Evolutionary conservation across 1,284 basidiomycete species (phyloP), one percentile per base, ranked within the genome.

Genomic region (Schizopora paradoxa): DNA sequence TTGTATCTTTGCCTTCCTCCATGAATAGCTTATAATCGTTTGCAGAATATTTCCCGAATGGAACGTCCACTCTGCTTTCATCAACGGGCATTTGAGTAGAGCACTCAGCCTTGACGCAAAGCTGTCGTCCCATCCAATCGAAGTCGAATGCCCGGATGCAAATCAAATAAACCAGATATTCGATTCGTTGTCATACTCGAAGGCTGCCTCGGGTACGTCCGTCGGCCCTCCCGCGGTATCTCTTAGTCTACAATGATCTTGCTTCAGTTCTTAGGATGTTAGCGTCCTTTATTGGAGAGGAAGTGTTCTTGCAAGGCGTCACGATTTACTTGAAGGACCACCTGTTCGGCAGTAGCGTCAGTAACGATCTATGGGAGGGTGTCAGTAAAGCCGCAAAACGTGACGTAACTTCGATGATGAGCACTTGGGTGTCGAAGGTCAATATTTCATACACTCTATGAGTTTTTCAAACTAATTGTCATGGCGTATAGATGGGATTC

Each of bases 41-140:
- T n/a, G 10, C 51, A 87, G 85, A 60, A 69, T 87, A 14, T 86
- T 79, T 64, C 86, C 86, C 2, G 84, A 88, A 58, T 89, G 84
- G 83, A 82, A 79, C 55, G 71, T 83, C 26, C 74, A 86, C 56
- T 77, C 82, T 1, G 72, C 75, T 38, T 89, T 88, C 60, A 80
- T 88, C 52, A 72, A 72, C 10, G 62, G 66, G 14, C 73, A 82
- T 57, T 66, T 85, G 28, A 72, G 73, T 50, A 63, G 67, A 23
- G 92, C 94, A 10, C 74, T 96, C 26, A 69, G 72, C 28, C 76
- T 97, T 45, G 95, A 99, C 60, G 80, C 89, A 6, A 91, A 94
- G 63, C 71, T 88, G 11, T 95, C 92, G 11, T 94, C 91, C 25
- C 95, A 99, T 65, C 89, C 94, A 1, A 91, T 99, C 58, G 92